These are phyloP conservation scores for Striga hermonthica DNA, from an alignment of 305 asterid genomes.

Conservation along the genomic window DNA sequence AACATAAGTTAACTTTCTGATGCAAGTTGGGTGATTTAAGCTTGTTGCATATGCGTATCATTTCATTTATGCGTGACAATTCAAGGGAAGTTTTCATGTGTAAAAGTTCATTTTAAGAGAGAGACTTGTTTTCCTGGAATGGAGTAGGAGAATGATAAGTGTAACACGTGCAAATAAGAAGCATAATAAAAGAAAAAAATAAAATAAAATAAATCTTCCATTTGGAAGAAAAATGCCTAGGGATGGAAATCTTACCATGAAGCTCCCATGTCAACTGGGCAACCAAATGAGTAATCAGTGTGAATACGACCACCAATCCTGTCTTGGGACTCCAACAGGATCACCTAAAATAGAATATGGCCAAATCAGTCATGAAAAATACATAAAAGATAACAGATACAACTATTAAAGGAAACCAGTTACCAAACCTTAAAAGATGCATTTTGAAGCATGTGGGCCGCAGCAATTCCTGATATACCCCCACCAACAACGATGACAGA, in stretches of 20 bases:
- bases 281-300: slow-evolving; percentile 92
- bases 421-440: slow-evolving; percentile 72
- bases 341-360: slow-evolving; percentile 49
- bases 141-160: no score
- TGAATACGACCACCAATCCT: slow-evolving; percentile 93
- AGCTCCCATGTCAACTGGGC: slow-evolving; percentile 99
- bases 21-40: not conserved
- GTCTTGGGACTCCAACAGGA: slow-evolving; percentile 84
- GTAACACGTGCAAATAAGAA: slow-evolving; percentile 5
- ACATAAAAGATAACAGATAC: not conserved
- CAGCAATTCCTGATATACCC: slow-evolving; percentile 96
- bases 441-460: slow-evolving; percentile 75
- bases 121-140: no score
- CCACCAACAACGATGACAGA: slow-evolving; percentile 88
- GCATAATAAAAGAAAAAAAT: slow-evolving; percentile 12
- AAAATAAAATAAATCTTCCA: slow-evolving; percentile 14
- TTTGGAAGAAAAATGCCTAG: slow-evolving; percentile 17
- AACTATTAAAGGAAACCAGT: not conserved
- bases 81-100: not conserved
- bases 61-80: not conserved
- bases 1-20: not conserved
- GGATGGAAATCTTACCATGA: slow-evolving; percentile 59
- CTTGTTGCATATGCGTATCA: not conserved
- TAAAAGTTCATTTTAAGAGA: not conserved
- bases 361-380: slow-evolving; percentile 20